Evolutionary conservation across 2,329 filamentous ascomycete genomes (phyloP).

Genomic region (Fusarium sp.): DNA sequence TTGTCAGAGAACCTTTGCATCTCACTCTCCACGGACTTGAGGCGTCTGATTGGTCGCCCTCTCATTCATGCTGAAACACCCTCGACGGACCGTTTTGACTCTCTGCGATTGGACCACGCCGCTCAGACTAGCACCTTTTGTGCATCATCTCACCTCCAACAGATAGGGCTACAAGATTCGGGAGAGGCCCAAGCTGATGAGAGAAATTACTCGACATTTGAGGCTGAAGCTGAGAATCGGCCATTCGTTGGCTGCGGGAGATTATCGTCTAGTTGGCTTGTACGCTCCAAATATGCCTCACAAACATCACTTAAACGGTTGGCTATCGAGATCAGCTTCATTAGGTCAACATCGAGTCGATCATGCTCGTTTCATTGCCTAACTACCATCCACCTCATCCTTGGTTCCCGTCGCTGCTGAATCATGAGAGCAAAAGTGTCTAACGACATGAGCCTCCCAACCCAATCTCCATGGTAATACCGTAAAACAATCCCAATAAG

Average conservation of each 20-base stretch:
- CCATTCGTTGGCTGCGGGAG: not conserved
- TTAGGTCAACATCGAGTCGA: slow-evolving; percentile 1
- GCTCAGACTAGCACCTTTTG: not conserved
- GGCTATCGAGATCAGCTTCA: not conserved
- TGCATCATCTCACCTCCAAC: not conserved
- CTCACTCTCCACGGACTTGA: not conserved
- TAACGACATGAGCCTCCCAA: slow-evolving; percentile 32
- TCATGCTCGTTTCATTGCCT: slow-evolving; percentile 7
- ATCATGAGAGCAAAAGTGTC: slow-evolving; percentile 16
- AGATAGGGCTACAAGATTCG: not conserved
- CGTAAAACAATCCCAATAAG: slow-evolving; percentile 16
- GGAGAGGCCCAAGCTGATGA: not conserved
- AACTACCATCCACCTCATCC: not conserved
- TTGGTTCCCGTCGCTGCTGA: not conserved
- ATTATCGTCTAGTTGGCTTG: not conserved
- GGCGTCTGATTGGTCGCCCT: not conserved
- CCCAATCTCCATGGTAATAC: slow-evolving; percentile 14
- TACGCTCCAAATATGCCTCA: not conserved
- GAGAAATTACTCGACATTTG: slow-evolving; percentile 6
- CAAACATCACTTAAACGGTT: not conserved
- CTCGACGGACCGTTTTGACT: slow-evolving; percentile 11
- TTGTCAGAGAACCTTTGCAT: slow-evolving; percentile 1
- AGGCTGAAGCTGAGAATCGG: not conserved
- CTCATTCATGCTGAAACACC: slow-evolving; percentile 14
- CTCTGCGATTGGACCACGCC: slow-evolving; percentile 6